phyloP scores from a whole-genome alignment of 1,284 basidiomycete genomes.

The Boletus mariae region DNA sequence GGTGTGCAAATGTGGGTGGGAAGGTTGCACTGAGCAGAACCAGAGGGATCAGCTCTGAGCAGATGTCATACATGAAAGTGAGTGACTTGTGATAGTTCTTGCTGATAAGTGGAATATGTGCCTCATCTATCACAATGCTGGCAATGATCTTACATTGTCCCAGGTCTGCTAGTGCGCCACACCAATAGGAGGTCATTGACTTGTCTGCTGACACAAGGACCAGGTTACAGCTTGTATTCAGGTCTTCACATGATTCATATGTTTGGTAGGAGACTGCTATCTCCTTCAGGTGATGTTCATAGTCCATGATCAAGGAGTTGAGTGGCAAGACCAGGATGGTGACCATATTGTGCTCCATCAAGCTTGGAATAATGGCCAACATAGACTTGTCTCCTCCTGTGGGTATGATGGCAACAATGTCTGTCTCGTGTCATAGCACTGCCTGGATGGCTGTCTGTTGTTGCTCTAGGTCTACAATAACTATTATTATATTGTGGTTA shows the following conservation, averaged over 20 bases:
- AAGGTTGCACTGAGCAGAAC: background rate
- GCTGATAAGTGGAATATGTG: background rate
- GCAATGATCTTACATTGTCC: background rate
- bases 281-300: background rate
- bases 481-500: too few species aligned
- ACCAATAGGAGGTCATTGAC: background rate
- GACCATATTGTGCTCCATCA: background rate
- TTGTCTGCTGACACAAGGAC: conserved; percentile 9
- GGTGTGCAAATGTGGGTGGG: background rate
- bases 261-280: conserved; percentile 4
- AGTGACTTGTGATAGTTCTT: background rate
- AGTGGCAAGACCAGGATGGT: conserved; percentile 3
- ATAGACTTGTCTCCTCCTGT: conserved; percentile 14
- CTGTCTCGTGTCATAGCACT: background rate
- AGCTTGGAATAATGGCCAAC: conserved; percentile 8
- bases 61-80: background rate
- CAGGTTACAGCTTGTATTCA: background rate
- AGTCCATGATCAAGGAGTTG: conserved; percentile 13
- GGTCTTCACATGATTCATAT: background rate
- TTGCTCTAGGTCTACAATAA: background rate
- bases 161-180: rapidly evolving
- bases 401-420: background rate
- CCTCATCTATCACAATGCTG: background rate
- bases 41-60: background rate
- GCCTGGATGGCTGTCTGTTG: background rate